Conservation (phyloP, 352 stramenopile genomes). For the Phytophthora sp. region DNA sequence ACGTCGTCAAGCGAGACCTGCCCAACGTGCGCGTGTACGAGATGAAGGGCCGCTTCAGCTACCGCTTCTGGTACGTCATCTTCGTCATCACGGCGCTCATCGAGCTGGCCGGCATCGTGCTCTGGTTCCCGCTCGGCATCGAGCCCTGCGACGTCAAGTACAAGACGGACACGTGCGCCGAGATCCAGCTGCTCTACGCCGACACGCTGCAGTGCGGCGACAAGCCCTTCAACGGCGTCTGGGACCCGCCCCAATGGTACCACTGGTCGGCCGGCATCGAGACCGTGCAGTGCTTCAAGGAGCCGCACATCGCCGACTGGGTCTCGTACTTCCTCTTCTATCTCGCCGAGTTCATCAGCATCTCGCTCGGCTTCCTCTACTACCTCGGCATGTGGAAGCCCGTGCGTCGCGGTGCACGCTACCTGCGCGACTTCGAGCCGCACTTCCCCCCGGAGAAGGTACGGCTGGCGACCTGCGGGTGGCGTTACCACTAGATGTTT, state of each 20-base stretch:
- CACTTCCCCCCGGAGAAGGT: slow-evolving; percentile 67
- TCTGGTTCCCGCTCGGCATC: slow-evolving; percentile 48
- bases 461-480: too few relatives aligned
- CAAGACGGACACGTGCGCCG: slow-evolving; percentile 48
- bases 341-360: slow-evolving; percentile 75
- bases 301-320: slow-evolving; percentile 65
- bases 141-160: slow-evolving; percentile 73
- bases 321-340: slow-evolving; percentile 80
- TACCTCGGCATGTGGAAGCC: slow-evolving; percentile 86
- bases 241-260: slow-evolving; percentile 75
- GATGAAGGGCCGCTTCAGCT: slow-evolving; percentile 77
- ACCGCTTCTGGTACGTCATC: slow-evolving; percentile 76
- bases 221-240: slow-evolving; percentile 77
- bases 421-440: slow-evolving; percentile 72
- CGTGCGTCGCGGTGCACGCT: slow-evolving; percentile 70
- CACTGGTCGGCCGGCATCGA: slow-evolving; percentile 62
- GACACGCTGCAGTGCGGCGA: slow-evolving; percentile 53
- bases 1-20: slow-evolving; percentile 82
- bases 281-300: slow-evolving; percentile 67
- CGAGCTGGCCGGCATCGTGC: slow-evolving; percentile 54
- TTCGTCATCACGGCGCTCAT: slow-evolving; percentile 73
- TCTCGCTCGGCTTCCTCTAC: slow-evolving; percentile 70
- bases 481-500: too few relatives aligned
- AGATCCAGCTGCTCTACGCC: slow-evolving; percentile 61
- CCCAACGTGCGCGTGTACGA: slow-evolving; percentile 79